phyloP scores from a whole-genome alignment of 1,139 yeast genomes.

The Diutina neorugosa region DNA sequence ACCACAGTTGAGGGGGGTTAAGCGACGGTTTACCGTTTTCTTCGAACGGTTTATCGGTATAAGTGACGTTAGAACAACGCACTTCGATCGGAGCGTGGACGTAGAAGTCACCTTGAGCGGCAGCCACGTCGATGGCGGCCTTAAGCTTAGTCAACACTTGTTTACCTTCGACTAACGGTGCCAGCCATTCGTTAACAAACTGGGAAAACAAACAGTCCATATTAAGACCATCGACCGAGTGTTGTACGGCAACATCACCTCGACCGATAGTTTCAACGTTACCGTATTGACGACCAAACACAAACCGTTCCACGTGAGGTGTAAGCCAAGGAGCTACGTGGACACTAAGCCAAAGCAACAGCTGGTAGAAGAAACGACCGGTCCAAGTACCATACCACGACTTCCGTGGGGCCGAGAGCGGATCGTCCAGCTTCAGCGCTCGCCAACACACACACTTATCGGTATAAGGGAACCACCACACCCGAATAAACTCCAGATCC shows the following conservation, averaged over 20 bases:
- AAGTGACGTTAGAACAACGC: constrained; percentile 80
- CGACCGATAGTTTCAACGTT: constrained; percentile 52
- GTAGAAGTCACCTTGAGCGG: constrained; percentile 46
- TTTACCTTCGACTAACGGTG: constrained; percentile 71
- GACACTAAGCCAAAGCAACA: constrained; percentile 69
- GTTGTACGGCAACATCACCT: constrained; percentile 63
- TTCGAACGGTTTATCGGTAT: constrained; percentile 26
- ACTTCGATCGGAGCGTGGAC: constrained; percentile 96
- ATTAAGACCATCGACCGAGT: constrained; percentile 76
- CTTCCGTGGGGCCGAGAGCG: constrained; percentile 51
- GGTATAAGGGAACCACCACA: constrained; percentile 98
- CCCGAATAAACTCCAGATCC: constrained; percentile 78
- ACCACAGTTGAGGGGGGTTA: constrained; percentile 31
- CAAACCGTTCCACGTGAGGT: constrained; percentile 74
- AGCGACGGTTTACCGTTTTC: constrained; percentile 33
- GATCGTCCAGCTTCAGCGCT: constrained; percentile 59
- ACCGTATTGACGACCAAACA: constrained; percentile 79
- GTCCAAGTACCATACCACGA: constrained; percentile 79
- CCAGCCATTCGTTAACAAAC: constrained; percentile 94
- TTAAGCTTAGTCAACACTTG: constrained; percentile 57
- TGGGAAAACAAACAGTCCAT: constrained; percentile 95
- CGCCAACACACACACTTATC: constrained; percentile 83
- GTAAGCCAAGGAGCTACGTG: constrained; percentile 63
- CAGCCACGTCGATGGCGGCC: constrained; percentile 50
- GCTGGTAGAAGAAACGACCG: constrained; percentile 72